A percentile compares a stretch with the other conserved stretches of the same genome.
phyloP scores from a whole-genome alignment of 148 eudicot species.

The Nepenthes gracilis region DNA sequence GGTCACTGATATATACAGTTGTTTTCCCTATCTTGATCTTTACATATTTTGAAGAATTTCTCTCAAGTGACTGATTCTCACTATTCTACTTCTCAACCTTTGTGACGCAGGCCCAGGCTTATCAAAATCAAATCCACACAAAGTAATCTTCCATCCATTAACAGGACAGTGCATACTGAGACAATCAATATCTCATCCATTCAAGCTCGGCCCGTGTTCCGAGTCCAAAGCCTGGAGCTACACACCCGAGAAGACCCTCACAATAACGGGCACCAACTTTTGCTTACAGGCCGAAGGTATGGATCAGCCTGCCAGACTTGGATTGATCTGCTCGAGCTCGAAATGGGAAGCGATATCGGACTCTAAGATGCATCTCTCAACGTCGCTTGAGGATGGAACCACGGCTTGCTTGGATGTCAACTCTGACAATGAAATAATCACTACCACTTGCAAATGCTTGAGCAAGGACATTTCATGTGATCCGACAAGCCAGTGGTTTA shows the following conservation, averaged over 20 bases:
- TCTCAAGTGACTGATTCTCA: too few species aligned
- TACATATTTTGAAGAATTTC: too few species aligned
- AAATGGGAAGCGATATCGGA: slow-evolving; percentile 62
- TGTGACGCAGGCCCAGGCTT: slow-evolving; percentile 48
- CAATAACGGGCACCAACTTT: slow-evolving; percentile 31
- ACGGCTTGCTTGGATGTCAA: slow-evolving; percentile 59
- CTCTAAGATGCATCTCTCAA: slow-evolving; percentile 70
- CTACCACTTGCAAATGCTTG: slow-evolving; percentile 55
- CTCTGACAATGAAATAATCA: slow-evolving; percentile 25
- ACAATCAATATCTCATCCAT: slow-evolving; percentile 19
- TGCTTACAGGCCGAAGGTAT: slow-evolving; percentile 41
- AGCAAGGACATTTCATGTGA: slow-evolving; percentile 38
- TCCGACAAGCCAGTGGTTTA: slow-evolving; percentile 86
- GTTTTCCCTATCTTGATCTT: too few species aligned
- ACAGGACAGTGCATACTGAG: slow-evolving; percentile 61
- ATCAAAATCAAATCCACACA: slow-evolving; percentile 16
- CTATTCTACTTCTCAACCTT: neutral
- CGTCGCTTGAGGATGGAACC: slow-evolving; percentile 21
- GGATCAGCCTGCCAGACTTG: slow-evolving; percentile 30
- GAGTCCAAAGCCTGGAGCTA: slow-evolving; percentile 47
- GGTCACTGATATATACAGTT: too few species aligned
- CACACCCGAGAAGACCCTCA: slow-evolving; percentile 28
- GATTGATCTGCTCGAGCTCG: slow-evolving; percentile 27
- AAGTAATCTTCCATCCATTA: slow-evolving; percentile 61
- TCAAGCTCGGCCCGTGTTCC: slow-evolving; percentile 51